Evolutionary conservation across 2,329 filamentous ascomycete species (phyloP).

Genomic region (Botryotinia narcissicola): DNA sequence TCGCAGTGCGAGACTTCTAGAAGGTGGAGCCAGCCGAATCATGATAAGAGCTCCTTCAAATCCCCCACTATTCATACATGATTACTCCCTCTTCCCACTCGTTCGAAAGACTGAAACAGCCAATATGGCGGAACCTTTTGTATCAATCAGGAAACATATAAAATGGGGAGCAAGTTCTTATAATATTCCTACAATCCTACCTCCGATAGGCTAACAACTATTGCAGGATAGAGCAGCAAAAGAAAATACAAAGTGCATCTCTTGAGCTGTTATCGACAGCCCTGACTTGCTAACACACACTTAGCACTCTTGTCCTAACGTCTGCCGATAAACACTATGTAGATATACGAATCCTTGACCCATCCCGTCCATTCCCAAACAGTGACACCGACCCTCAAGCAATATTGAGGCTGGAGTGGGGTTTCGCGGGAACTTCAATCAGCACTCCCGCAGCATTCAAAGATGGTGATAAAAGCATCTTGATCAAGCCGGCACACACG

Average conservation of each 20-base stretch:
- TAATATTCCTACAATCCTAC: not conserved
- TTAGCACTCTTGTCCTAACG: slow-evolving; percentile 38
- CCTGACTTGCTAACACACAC: not conserved
- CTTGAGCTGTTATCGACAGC: not conserved
- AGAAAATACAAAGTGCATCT: slow-evolving; percentile 30
- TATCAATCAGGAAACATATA: slow-evolving; percentile 31
- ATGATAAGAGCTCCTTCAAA: slow-evolving; percentile 4
- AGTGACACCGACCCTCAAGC: slow-evolving; percentile 18
- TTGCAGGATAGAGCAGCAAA: slow-evolving; percentile 27
- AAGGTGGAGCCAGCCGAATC: slow-evolving; percentile 2
- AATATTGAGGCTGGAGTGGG: slow-evolving; percentile 35
- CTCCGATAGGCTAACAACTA: not conserved
- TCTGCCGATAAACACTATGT: slow-evolving; percentile 35
- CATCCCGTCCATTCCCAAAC: slow-evolving; percentile 19
- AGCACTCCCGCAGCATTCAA: slow-evolving; percentile 23
- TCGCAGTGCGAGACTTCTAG: not conserved
- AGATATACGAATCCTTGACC: slow-evolving; percentile 33
- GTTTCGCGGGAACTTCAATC: slow-evolving; percentile 30
- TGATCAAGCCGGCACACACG: slow-evolving; percentile 29
- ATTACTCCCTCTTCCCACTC: not conserved
- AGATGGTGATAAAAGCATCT: slow-evolving; percentile 17
- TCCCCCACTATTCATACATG: slow-evolving; percentile 6
- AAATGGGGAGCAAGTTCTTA: slow-evolving; percentile 33
- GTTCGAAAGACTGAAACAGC: not conserved
- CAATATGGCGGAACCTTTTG: slow-evolving; percentile 24